Percentiles rank a stretch among this genome's conserved stretches.
phyloP scores from a whole-genome alignment of 225 moss, liverwort and hornwort species.

The Thuidium tamariscinum region DNA sequence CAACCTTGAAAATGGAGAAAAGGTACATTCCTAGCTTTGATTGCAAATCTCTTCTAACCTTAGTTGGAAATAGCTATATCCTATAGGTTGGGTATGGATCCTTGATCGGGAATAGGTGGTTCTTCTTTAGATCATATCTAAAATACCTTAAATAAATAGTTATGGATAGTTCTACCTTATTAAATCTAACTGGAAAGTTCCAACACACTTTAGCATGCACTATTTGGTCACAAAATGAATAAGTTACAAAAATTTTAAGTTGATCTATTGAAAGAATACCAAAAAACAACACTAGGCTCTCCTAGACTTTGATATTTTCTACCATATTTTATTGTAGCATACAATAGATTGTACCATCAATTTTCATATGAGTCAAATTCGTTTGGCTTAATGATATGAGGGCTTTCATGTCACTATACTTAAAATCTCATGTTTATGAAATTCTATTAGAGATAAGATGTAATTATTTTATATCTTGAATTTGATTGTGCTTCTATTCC shows the following conservation, averaged over 20 bases:
- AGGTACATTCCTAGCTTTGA: too few relatives aligned
- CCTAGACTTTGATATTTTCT: neutral
- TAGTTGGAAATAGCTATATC: too few relatives aligned
- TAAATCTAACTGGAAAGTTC: neutral
- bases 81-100: too few relatives aligned
- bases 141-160: too few relatives aligned
- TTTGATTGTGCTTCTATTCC: neutral
- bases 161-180: too few relatives aligned
- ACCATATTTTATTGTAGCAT: neutral
- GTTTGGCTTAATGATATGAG: neutral
- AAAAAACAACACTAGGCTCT: accelerated
- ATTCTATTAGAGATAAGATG: neutral
- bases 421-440: neutral
- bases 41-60: too few relatives aligned
- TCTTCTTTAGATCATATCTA: too few relatives aligned
- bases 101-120: too few relatives aligned
- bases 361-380: neutral
- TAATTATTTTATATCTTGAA: neutral
- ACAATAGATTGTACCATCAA: neutral
- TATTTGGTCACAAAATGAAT: neutral
- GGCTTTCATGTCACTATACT: neutral
- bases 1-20: too few relatives aligned
- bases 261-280: too few relatives aligned
- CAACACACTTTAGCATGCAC: neutral
- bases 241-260: accelerated